A percentile compares a stretch with the other conserved stretches of the same genome.
phyloP scores from a whole-genome alignment of 768 basidiomycete species.

The Leucosporidium creatinivorum region DNA sequence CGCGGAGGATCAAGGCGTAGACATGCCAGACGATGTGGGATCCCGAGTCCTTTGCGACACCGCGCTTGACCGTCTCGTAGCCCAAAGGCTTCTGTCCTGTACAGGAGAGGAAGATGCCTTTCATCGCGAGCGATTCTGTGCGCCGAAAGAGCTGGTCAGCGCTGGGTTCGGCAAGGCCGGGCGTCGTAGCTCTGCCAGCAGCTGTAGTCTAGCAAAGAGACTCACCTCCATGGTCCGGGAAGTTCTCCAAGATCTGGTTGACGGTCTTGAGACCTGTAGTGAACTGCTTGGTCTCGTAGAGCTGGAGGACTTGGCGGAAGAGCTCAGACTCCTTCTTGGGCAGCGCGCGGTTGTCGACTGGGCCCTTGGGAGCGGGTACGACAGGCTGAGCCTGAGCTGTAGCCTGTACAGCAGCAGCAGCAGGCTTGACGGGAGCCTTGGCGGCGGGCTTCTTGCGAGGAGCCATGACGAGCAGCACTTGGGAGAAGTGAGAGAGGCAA shows the following conservation, averaged over 20 bases:
- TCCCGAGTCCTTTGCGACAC: constrained; percentile 67
- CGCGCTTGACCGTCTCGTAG: constrained; percentile 72
- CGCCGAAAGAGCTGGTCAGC: too few relatives aligned
- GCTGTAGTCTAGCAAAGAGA: not conserved
- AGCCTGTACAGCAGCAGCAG: not conserved
- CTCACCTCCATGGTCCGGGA: constrained; percentile 89
- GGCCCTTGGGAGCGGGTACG: not conserved
- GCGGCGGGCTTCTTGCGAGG: constrained; percentile 46
- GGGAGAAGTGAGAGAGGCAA: not conserved
- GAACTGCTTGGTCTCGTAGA: constrained; percentile 82
- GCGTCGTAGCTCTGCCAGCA: not conserved
- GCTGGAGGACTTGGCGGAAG: constrained; percentile 35
- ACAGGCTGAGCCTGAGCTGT: not conserved
- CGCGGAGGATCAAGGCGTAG: constrained; percentile 87
- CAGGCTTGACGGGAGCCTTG: constrained; percentile 56
- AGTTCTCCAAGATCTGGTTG: constrained; percentile 89
- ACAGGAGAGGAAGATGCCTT: constrained; percentile 76
- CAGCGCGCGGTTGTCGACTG: constrained; percentile 18
- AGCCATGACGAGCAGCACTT: constrained; percentile 6
- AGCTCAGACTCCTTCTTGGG: constrained; percentile 14
- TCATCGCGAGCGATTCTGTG: constrained; percentile 94
- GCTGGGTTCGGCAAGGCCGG: too few relatives aligned
- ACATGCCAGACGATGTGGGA: constrained; percentile 95
- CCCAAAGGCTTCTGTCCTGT: constrained; percentile 75
- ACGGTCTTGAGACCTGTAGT: constrained; percentile 84